Evolutionary conservation across 495 filamentous ascomycete species (phyloP), one percentile per base, ranked within the genome.

Genomic region (Cryomyces antarcticus): DNA sequence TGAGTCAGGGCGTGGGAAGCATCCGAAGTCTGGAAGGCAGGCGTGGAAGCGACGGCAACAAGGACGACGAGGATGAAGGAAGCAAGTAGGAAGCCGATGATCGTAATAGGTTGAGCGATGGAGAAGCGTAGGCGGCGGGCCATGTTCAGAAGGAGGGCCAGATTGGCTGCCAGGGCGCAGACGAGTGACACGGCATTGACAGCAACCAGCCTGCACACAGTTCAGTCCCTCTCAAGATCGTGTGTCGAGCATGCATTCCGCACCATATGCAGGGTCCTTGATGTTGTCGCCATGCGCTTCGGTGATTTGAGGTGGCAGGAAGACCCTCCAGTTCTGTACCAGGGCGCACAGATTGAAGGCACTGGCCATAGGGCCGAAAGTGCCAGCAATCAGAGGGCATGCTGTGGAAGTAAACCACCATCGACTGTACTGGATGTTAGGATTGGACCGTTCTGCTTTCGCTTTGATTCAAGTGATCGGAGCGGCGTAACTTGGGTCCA

Each of bases 331-430:
- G 37, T 73, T 67, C 49, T 73, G 64, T 5, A 77, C 73, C 31
- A 93, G 62, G 28, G 80, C 76, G 54, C 80, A 82, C 34, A 93
- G 75, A 55, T 70, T 81, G 68, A 93, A 84, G 13, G 80, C 76
- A 66, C 63, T 77, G 17, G 83, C 84, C 44, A 89, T 80, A 4
- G 85, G 85, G 0, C 85, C 85, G 42, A 93, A 76, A 0, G 82
- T 87, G 36, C 79, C 83, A 38, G 84, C 82, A 29, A 85, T 64
- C 51, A 92, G 68, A 29, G 85, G 85, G 48, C 84, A 82, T 7
- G 74, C 80, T 0, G 82, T 82, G 17, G 76, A 80, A 6, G 81
- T 80, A 49, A 88, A 78, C 84, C 85, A 93, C 83, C 83, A 93
- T 35, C 76, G 75, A 45, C 77, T 72, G 30, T 13, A 39, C 9